These are phyloP conservation scores for Lichenothelia convexa DNA, from an alignment of 495 filamentous ascomycete genomes.

Conservation along the genomic window DNA sequence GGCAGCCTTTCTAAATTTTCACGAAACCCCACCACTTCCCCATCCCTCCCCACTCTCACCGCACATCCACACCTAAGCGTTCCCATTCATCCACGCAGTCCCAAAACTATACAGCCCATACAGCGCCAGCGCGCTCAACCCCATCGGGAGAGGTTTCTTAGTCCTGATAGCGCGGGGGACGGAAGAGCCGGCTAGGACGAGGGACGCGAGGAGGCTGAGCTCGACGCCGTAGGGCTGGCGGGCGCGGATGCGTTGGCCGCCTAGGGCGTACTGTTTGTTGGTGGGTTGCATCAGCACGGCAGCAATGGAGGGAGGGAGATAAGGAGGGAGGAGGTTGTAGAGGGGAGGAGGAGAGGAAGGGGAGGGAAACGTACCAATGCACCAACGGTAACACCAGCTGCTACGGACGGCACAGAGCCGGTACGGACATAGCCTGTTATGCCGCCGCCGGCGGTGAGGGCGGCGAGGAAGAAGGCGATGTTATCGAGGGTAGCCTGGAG, in stretches of 20 bases:
- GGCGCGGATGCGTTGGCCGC: slow-evolving; percentile 48
- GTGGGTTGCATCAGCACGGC: neutral
- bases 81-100: slow-evolving; percentile 24
- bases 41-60: neutral
- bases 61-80: neutral
- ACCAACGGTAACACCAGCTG: slow-evolving; percentile 68
- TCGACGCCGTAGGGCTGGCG: slow-evolving; percentile 26
- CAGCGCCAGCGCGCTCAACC: slow-evolving; percentile 44
- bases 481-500: slow-evolving; percentile 19
- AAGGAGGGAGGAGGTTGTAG: neutral
- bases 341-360: slow-evolving; percentile 1
- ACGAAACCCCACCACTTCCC: neutral
- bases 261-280: slow-evolving; percentile 39
- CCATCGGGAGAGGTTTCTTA: slow-evolving; percentile 55
- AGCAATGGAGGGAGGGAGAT: neutral
- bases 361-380: slow-evolving; percentile 21
- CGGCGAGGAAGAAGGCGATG: slow-evolving; percentile 58
- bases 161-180: slow-evolving; percentile 69
- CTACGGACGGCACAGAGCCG: slow-evolving; percentile 67
- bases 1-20: no score
- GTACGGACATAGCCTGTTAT: slow-evolving; percentile 69
- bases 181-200: slow-evolving; percentile 61
- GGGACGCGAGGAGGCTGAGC: slow-evolving; percentile 43
- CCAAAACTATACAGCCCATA: slow-evolving; percentile 44
- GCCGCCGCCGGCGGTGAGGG: slow-evolving; percentile 72